Evolutionary conservation across 768 basidiomycete species (phyloP).

Genomic region (Thelephora aurantiotincta): DNA sequence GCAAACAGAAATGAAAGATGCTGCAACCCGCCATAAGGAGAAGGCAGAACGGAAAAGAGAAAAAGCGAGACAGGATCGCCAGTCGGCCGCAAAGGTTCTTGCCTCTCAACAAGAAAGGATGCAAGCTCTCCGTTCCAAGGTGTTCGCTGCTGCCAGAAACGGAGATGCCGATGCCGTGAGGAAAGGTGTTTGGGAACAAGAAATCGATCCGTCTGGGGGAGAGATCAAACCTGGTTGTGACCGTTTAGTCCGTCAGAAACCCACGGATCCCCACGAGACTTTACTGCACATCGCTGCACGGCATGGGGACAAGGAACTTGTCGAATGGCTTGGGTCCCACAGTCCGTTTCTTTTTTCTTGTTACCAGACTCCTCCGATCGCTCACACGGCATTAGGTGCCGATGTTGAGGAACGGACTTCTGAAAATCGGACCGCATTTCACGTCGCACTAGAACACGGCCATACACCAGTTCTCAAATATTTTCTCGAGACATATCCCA

Average conservation of each 20-base stretch:
- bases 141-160: slow-evolving; percentile 51
- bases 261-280: slow-evolving; percentile 49
- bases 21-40: slow-evolving; percentile 42
- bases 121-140: slow-evolving; percentile 43
- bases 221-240: slow-evolving; percentile 47
- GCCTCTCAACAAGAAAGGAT: slow-evolving; percentile 30
- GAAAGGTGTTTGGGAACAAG: slow-evolving; percentile 53
- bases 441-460: slow-evolving; percentile 43
- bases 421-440: slow-evolving; percentile 45
- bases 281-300: slow-evolving; percentile 52
- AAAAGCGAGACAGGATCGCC: slow-evolving; percentile 33
- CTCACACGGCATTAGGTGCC: slow-evolving; percentile 33
- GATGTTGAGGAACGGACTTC: slow-evolving; percentile 59
- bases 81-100: slow-evolving; percentile 34
- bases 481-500: slow-evolving; percentile 49
- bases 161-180: slow-evolving; percentile 40
- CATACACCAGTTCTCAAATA: slow-evolving; percentile 37
- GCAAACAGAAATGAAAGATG: slow-evolving; percentile 31
- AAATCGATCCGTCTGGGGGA: slow-evolving; percentile 57
- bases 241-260: slow-evolving; percentile 28
- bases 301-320: slow-evolving; percentile 39
- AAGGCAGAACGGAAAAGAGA: slow-evolving; percentile 43
- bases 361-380: slow-evolving; percentile 2
- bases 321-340: slow-evolving; percentile 60
- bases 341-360: slow-evolving; percentile 28